Conservation (phyloP, 768 basidiomycete species). For the Neoboletus subvelutipes region DNA sequence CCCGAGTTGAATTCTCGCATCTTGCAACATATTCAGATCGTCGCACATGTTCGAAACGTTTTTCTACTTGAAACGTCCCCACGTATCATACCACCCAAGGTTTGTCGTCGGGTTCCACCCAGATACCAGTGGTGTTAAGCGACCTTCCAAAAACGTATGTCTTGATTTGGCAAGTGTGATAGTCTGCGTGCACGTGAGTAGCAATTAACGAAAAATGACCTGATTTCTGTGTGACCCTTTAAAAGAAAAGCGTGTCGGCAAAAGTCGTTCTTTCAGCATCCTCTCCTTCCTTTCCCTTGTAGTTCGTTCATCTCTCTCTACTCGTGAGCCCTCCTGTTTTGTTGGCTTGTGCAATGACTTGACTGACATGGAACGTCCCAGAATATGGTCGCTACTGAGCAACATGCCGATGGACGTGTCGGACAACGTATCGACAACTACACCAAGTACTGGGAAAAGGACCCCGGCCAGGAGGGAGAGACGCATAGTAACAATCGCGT, state of each 20-base stretch:
- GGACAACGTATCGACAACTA: constrained; percentile 78
- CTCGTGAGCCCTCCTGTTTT: not conserved
- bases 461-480: constrained; percentile 64
- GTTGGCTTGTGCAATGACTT: not conserved
- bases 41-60: too few species aligned
- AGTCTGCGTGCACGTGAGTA: not conserved
- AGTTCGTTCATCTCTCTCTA: not conserved
- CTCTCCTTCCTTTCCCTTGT: not conserved
- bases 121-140: not conserved
- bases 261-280: not conserved
- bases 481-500: constrained; percentile 71
- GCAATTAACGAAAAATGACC: constrained; percentile 12
- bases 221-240: constrained; percentile 17
- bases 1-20: too few species aligned
- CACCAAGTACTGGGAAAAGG: constrained; percentile 89
- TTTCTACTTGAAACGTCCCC: too few species aligned
- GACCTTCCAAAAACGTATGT: not conserved
- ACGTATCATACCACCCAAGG: too few species aligned
- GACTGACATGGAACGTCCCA: not conserved
- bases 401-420: constrained; percentile 54
- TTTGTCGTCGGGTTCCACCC: not conserved
- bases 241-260: constrained; percentile 9
- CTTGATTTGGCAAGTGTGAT: not conserved
- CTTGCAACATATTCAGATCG: too few species aligned
- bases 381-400: constrained; percentile 25